Evolutionary conservation across 805 yeast species (phyloP).

Genomic region (Kregervanrija delftensis): DNA sequence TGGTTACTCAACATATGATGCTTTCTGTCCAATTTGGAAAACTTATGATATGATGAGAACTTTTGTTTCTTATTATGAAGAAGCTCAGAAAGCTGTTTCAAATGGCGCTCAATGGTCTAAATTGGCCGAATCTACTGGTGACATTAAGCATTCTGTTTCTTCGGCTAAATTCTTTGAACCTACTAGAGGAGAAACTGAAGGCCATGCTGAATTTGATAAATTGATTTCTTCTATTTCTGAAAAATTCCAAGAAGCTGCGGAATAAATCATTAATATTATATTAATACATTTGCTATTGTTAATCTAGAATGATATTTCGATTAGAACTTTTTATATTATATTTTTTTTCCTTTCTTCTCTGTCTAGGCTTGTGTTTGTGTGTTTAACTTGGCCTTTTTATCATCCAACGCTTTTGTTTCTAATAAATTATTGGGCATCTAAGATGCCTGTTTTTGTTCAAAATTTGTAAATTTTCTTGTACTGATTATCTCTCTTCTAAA

Average conservation of each 20-base stretch:
- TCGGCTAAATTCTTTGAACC: constrained; percentile 97
- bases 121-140: constrained; percentile 81
- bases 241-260: constrained; percentile 92
- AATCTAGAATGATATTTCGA: too few relatives aligned
- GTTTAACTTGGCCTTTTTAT: too few relatives aligned
- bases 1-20: constrained; percentile 97
- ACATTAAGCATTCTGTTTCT: constrained; percentile 88
- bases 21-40: constrained; percentile 99
- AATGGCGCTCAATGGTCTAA: constrained; percentile 94
- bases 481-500: too few relatives aligned
- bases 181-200: constrained; percentile 76
- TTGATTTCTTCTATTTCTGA: constrained; percentile 73
- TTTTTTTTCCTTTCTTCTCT: too few relatives aligned
- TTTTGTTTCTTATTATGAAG: constrained; percentile 85
- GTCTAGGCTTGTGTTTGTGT: too few relatives aligned
- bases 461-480: too few relatives aligned
- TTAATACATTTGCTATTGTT: too few relatives aligned
- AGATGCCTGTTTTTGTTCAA: too few relatives aligned
- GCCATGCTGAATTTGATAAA: constrained; percentile 68
- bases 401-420: too few relatives aligned
- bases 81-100: constrained; percentile 94
- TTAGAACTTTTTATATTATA: too few relatives aligned
- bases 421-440: too few relatives aligned
- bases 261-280: constrained; percentile 34
- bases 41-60: constrained; percentile 97